A percentile compares a stretch with the other conserved stretches of the same genome.
These are phyloP conservation scores for Fragaria nilgerrensis DNA, from an alignment of 306 rosid genomes.

Conservation along the genomic window DNA sequence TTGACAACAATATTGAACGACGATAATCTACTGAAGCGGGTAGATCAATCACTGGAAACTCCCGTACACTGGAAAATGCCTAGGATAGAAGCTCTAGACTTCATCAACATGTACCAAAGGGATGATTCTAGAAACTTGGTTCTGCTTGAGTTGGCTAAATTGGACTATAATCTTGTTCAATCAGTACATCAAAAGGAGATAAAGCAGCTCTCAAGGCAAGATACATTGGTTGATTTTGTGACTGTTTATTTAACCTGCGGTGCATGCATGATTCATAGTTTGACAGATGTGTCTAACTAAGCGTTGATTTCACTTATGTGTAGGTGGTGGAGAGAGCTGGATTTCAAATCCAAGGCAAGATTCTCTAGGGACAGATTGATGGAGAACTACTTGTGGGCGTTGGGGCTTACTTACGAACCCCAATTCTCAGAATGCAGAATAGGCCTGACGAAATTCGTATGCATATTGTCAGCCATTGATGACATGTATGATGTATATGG, in stretches of 20 bases:
- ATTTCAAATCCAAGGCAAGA: conserved; percentile 19
- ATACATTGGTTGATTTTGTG: background rate
- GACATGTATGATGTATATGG: conserved; percentile 38
- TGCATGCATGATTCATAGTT: background rate
- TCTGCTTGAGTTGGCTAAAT: conserved; percentile 32
- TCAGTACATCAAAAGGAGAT: conserved; percentile 24
- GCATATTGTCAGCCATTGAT: conserved; percentile 30
- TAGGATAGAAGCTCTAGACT: conserved; percentile 25
- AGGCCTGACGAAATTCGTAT: conserved; percentile 33
- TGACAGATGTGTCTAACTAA: background rate
- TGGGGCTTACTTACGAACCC: conserved; percentile 27
- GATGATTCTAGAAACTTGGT: conserved; percentile 7
- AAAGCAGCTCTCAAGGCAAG: conserved; percentile 25
- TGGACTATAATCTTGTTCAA: conserved; percentile 39
- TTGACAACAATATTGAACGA: background rate
- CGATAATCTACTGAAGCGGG: background rate
- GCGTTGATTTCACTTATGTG: background rate
- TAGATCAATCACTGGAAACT: conserved; percentile 13
- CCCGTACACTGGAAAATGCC: conserved; percentile 29
- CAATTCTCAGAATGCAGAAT: conserved; percentile 31
- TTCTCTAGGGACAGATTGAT: conserved; percentile 34
- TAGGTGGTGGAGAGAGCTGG: conserved; percentile 37
- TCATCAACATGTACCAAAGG: conserved; percentile 18
- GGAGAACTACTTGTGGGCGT: conserved; percentile 35
- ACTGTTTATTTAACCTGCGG: background rate